phyloP scores from a whole-genome alignment of 2,329 filamentous ascomycete species.

The Raffaelea ambrosiae region DNA sequence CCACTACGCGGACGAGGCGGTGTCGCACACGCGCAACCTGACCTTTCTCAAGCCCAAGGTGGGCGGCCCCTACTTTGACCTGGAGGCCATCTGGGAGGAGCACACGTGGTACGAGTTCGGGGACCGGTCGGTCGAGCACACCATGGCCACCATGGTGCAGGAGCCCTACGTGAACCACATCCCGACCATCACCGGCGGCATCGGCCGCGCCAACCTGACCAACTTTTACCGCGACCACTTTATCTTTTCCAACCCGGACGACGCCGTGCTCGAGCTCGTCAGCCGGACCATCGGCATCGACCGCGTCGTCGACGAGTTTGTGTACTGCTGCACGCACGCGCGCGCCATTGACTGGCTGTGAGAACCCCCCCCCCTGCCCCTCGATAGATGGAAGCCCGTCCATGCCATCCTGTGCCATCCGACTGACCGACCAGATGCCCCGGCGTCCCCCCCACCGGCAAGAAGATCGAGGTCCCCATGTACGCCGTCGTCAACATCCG shows the following conservation, averaged over 20 bases:
- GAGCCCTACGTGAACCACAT: conserved; percentile 75
- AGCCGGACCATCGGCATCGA: conserved; percentile 66
- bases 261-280: conserved; percentile 59
- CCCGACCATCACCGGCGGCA: conserved; percentile 58
- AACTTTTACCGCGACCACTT: conserved; percentile 67
- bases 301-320: conserved; percentile 63
- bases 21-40: conserved; percentile 59
- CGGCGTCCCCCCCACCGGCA: conserved; percentile 49
- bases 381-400: too few relatives aligned
- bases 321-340: conserved; percentile 56
- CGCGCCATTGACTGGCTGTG: conserved; percentile 61
- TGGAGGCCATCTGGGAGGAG: conserved; percentile 73
- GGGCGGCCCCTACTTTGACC: conserved; percentile 60
- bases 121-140: conserved; percentile 58
- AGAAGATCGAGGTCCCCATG: conserved; percentile 50
- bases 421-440: conserved; percentile 34
- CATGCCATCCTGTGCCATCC: too few relatives aligned
- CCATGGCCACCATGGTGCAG: conserved; percentile 74
- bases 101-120: conserved; percentile 66
- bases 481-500: conserved; percentile 59
- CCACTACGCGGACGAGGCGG: conserved; percentile 32
- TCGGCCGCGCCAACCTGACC: conserved; percentile 54
- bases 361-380: too few relatives aligned
- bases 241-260: conserved; percentile 62
- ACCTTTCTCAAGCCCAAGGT: conserved; percentile 56